phyloP scores from a whole-genome alignment of 345 rosid genomes.

The Arabis alpina region DNA sequence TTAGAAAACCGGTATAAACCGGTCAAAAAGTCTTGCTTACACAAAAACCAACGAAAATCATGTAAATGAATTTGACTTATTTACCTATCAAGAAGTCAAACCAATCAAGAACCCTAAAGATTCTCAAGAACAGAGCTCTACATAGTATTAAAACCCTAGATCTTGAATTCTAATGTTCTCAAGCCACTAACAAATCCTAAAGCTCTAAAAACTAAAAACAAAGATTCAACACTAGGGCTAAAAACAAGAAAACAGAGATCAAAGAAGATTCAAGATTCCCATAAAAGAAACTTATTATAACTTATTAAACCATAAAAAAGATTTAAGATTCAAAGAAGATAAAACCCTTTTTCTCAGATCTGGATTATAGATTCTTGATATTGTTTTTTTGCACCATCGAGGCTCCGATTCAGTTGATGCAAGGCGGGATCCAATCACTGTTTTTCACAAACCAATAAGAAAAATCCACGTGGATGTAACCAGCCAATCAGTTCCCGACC shows the following conservation, averaged over 20 bases:
- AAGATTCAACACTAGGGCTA: neutral
- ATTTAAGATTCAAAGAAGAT: neutral
- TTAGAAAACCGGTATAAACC: neutral
- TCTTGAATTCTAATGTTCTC: slow-evolving; percentile 11
- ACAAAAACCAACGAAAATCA: neutral
- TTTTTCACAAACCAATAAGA: slow-evolving; percentile 37
- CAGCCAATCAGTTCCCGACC: slow-evolving; percentile 89
- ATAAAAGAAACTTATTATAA: neutral
- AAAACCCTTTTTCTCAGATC: slow-evolving; percentile 18
- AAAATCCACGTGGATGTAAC: slow-evolving; percentile 32
- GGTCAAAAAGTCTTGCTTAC: neutral
- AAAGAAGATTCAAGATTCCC: neutral
- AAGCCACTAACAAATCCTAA: neutral
- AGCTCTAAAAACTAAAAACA: neutral
- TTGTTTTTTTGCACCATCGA: slow-evolving; percentile 44
- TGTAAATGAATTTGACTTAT: slow-evolving; percentile 7
- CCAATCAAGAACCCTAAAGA: slow-evolving; percentile 3
- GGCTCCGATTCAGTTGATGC: slow-evolving; percentile 99
- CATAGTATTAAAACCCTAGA: slow-evolving; percentile 2
- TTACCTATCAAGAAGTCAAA: neutral
- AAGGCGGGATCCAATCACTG: slow-evolving; percentile 85
- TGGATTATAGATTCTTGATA: neutral
- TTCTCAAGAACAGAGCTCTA: slow-evolving; percentile 10
- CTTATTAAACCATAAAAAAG: neutral
- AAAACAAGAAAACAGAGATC: neutral